Percentiles rank a stretch among this genome's conserved stretches.
Conservation (phyloP, 352 stramenopile species). For the Globisporangium orthogonon region DNA sequence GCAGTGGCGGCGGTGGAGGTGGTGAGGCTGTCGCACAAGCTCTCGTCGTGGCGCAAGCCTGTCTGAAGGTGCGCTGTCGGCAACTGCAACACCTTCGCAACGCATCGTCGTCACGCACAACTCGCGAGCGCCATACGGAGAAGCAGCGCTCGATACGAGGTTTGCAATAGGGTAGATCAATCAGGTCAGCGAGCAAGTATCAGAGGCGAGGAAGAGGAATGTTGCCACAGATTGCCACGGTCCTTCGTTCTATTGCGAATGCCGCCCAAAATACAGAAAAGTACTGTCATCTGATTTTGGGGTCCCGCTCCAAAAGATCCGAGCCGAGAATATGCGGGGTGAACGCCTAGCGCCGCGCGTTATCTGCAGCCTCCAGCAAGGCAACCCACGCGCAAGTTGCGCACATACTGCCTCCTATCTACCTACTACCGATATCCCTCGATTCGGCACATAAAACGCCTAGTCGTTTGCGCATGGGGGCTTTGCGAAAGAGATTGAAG, state of each 20-base stretch:
- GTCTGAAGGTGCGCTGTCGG: no score
- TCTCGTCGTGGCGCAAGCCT: background rate
- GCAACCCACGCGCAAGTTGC: background rate
- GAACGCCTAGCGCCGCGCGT: background rate
- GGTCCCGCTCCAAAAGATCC: background rate
- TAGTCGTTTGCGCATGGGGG: background rate
- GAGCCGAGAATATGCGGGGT: background rate
- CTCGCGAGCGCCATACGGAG: background rate
- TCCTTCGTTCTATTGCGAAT: background rate
- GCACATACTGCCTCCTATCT: background rate
- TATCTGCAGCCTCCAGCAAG: background rate
- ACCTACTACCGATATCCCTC: background rate
- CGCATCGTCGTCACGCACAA: background rate
- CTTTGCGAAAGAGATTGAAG: background rate
- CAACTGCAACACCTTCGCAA: no score
- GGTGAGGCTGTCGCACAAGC: background rate
- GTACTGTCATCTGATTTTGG: slow-evolving; percentile 6
- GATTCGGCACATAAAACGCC: background rate
- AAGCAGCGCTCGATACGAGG: background rate
- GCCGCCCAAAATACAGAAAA: slow-evolving; percentile 13
- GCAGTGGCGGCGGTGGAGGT: no score
- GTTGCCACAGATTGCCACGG: no score
- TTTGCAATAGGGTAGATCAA: background rate
- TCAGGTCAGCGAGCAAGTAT: background rate
- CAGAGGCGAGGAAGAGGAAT: background rate